phyloP scores from a whole-genome alignment of 768 basidiomycete genomes.

The Russula olivacea region DNA sequence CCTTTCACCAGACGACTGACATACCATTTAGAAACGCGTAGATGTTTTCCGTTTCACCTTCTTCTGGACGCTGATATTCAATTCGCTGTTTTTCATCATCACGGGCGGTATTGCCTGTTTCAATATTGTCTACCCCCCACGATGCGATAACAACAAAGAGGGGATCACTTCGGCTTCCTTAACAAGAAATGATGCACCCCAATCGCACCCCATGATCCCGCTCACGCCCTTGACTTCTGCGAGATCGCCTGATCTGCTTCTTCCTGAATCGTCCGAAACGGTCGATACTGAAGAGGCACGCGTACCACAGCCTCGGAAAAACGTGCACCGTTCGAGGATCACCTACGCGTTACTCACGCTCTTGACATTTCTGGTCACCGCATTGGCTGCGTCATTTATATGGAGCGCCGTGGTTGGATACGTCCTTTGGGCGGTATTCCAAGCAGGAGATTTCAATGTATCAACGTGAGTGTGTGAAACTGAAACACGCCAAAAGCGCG shows the following conservation, averaged over 20 bases:
- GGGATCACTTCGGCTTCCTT: not conserved
- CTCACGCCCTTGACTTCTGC: constrained; percentile 13
- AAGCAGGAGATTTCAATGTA: constrained; percentile 18
- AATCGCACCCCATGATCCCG: constrained; percentile 10
- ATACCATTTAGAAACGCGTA: constrained; percentile 1
- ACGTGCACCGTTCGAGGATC: constrained; percentile 22
- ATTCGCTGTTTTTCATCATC: constrained; percentile 22
- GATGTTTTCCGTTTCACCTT: constrained; percentile 26
- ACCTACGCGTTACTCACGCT: constrained; percentile 23
- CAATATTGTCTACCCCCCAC: constrained; percentile 22
- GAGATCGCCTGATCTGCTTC: constrained; percentile 9
- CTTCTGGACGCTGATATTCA: constrained; percentile 24
- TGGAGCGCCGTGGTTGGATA: constrained; percentile 24
- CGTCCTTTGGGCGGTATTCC: constrained; percentile 19
- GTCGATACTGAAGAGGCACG: not conserved
- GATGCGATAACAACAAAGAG: constrained; percentile 8
- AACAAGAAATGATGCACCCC: not conserved
- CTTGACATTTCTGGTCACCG: constrained; percentile 15
- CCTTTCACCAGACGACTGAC: not conserved
- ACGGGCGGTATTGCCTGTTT: constrained; percentile 22
- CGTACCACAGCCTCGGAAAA: constrained; percentile 5
- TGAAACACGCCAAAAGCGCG: not conserved
- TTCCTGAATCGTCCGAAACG: not conserved
- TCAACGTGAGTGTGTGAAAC: constrained; percentile 22
- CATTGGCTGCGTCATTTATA: constrained; percentile 17